Evolutionary conservation across 2,329 filamentous ascomycete genomes (phyloP).

Genomic region (Lasiodiplodia hormozganensis): DNA sequence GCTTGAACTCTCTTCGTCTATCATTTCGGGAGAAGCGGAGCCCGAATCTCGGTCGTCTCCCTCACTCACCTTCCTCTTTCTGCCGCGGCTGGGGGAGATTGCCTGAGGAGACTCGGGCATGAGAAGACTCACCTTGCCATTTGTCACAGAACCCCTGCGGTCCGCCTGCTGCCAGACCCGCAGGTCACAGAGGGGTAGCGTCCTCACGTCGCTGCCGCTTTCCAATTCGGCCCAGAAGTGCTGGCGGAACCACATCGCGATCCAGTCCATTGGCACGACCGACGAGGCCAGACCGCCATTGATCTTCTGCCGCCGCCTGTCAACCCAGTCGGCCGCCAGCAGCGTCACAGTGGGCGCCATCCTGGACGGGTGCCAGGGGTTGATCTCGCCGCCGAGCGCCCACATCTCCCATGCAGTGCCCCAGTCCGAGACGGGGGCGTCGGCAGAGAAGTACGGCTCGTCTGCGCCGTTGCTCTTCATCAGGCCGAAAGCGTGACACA

Average conservation of each 20-base stretch:
- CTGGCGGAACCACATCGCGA: conserved; percentile 45
- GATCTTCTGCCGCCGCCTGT: conserved; percentile 28
- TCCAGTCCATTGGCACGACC: conserved; percentile 43
- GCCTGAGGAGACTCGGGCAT: neutral
- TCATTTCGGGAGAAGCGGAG: neutral
- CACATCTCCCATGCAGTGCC: conserved; percentile 47
- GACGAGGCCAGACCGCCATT: conserved; percentile 41
- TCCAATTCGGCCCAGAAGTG: conserved; percentile 40
- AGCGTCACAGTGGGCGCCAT: conserved; percentile 35
- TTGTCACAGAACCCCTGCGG: neutral
- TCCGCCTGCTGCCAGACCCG: conserved; percentile 13
- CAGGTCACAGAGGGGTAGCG: conserved; percentile 28
- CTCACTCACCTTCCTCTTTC: conserved; percentile 4
- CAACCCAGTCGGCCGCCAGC: conserved; percentile 41
- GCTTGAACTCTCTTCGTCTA: neutral
- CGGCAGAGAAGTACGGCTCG: conserved; percentile 38
- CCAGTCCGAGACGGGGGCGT: conserved; percentile 40
- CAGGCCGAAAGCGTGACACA: conserved; percentile 44
- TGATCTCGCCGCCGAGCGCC: conserved; percentile 44
- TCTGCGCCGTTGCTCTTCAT: conserved; percentile 39
- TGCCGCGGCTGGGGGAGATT: neutral
- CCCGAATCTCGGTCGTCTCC: neutral
- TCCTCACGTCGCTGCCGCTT: conserved; percentile 35
- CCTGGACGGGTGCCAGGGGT: conserved; percentile 37
- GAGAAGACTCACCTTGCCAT: neutral